These are phyloP conservation scores for Artemisia tridentata DNA, from an alignment of 129 eudicot species.

Conservation along the genomic window DNA sequence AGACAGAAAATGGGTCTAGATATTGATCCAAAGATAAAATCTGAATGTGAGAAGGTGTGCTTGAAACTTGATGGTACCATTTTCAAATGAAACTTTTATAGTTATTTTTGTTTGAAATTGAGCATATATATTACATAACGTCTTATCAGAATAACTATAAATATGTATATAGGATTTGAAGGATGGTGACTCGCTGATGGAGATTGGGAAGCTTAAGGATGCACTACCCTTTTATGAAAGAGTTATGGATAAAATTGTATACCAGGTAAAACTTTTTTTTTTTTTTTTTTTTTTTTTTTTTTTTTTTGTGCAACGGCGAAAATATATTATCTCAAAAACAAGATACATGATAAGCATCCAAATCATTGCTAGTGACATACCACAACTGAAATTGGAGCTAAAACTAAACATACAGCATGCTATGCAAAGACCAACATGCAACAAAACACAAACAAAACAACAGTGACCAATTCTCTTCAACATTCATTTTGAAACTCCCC, in stretches of 20 bases:
- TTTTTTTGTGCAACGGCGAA: no score
- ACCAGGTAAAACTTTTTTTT: no score
- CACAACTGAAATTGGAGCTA: no score
- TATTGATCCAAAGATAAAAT: constrained; percentile 72
- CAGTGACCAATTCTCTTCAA: no score
- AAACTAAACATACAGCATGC: no score
- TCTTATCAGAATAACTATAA: constrained; percentile 35
- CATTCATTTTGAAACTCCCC: no score
- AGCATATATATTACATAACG: constrained; percentile 8
- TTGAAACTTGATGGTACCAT: constrained; percentile 19
- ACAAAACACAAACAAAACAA: no score
- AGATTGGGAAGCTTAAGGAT: constrained; percentile 70
- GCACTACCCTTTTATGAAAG: constrained; percentile 77
- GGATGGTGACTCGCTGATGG: constrained; percentile 91
- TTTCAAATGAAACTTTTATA: constrained; percentile 23
- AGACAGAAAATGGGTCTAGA: constrained; percentile 46
- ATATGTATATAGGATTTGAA: constrained; percentile 58
- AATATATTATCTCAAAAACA: no score
- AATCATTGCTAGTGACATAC: no score
- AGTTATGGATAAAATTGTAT: constrained; percentile 80
- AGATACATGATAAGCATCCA: no score
- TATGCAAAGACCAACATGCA: no score
- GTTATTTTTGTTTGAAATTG: constrained; percentile 2
- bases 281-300: no score
- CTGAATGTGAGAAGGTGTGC: constrained; percentile 87